phyloP scores from a whole-genome alignment of 257 asterid species.

The Hygrophila difformis region DNA sequence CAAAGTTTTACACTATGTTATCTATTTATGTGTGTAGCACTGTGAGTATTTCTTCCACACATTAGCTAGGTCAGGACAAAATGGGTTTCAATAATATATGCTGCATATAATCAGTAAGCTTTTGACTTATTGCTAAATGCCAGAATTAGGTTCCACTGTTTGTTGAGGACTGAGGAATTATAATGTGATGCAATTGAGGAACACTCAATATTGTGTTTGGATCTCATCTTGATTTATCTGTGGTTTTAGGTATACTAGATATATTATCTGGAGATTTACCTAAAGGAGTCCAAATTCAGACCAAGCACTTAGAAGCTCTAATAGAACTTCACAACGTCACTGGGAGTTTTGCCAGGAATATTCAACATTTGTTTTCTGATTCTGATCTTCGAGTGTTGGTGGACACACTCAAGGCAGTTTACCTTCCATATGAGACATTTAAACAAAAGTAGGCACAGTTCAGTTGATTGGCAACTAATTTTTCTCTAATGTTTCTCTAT shows the following conservation, averaged over 20 bases:
- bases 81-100: background rate
- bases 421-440: constrained; percentile 80
- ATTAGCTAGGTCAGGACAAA: background rate
- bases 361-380: constrained; percentile 80
- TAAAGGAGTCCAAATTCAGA: constrained; percentile 78
- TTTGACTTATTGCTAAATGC: background rate
- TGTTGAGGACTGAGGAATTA: constrained; percentile 1
- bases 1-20: background rate
- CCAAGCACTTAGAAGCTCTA: constrained; percentile 76
- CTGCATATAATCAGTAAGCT: background rate
- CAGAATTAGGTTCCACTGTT: background rate
- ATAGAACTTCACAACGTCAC: constrained; percentile 84
- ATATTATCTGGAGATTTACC: constrained; percentile 84
- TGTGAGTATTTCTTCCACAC: constrained; percentile 6
- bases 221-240: constrained; percentile 16
- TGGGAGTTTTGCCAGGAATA: constrained; percentile 80
- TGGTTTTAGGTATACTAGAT: constrained; percentile 80
- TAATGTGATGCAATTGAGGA: no score
- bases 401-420: constrained; percentile 79
- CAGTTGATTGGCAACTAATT: constrained; percentile 4
- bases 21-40: background rate
- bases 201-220: background rate
- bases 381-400: constrained; percentile 59
- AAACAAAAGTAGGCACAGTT: constrained; percentile 55
- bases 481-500: constrained; percentile 6